Base-by-base conservation (phyloP, 2,329 filamentous ascomycete genomes). In the Huntiella moniliformis region DNA sequence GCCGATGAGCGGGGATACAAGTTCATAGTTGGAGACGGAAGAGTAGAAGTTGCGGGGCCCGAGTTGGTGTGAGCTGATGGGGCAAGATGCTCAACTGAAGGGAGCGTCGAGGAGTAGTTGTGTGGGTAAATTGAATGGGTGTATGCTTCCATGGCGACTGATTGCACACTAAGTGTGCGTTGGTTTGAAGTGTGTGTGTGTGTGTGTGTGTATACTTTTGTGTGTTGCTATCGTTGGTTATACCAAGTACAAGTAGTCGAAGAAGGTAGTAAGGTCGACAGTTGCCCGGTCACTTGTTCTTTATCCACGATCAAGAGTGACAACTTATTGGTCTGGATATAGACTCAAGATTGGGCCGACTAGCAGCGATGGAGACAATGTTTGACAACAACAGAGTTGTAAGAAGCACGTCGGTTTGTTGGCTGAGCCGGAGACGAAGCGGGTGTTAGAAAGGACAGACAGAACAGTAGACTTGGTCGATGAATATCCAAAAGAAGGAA, bases 261-360 rank as follows among this genome's bases (percentile, higher is more conserved):
- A 38, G 37, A 49, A 40, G 50, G 39, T 46, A 47, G 39, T 32
- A 48, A 42, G 52, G 48, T 50, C 49, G 42, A 31, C 50, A 43
- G 46, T 49, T 49, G 49, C 15, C 10, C 37, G 5, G n/a, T 15
- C 15, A 38, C 18, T 17, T 38, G 37, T 38, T 17, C 37, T 37
- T 37, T 37, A 3, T 10, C 15, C 6, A 28, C 22, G 22, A 6
- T 10, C 22, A 28, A 28, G 22, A 28, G 22, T 28, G 7, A 28
- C 22, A 28, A 10, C 2, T 28, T 10, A 2, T 28, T 28, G 22
- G 22, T 28, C 22, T 28, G 22, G 22, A 28, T 28, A 28, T 28
- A 3, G 22, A 28, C 22, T 28, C 22, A 28, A 28, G 22, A 10
- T 28, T 28, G 22, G 22, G 22, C 22, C 22, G 22, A 28, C 22